phyloP scores from a whole-genome alignment of 768 basidiomycete genomes.

The Termitomyces sp. region DNA sequence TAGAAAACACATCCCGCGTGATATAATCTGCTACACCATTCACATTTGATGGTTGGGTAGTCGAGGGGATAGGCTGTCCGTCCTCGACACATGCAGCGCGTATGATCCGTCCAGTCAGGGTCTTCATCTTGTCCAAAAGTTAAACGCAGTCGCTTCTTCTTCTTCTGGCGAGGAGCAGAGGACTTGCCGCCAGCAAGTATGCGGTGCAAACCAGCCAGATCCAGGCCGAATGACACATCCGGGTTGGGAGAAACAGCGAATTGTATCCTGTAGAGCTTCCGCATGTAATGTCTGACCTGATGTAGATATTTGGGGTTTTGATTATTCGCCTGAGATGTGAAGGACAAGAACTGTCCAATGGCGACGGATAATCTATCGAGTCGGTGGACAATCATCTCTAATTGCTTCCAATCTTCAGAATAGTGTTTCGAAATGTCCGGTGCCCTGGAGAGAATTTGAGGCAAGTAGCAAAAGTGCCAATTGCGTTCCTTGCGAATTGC shows the following conservation, averaged over 20 bases:
- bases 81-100: constrained; percentile 78
- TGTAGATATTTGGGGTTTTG: constrained; percentile 74
- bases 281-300: constrained; percentile 87
- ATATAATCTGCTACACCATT: constrained; percentile 58
- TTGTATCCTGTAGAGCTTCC: constrained; percentile 84
- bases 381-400: constrained; percentile 76
- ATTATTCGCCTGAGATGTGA: constrained; percentile 61
- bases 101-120: constrained; percentile 66
- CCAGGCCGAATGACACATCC: constrained; percentile 77
- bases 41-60: constrained; percentile 64
- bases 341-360: constrained; percentile 78
- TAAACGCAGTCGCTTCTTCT: constrained; percentile 51
- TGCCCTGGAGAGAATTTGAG: constrained; percentile 63
- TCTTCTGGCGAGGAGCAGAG: constrained; percentile 46
- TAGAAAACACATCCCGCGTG: constrained; percentile 77
- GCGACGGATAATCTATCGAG: constrained; percentile 68
- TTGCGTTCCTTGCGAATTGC: constrained; percentile 76
- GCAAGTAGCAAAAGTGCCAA: constrained; percentile 81
- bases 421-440: constrained; percentile 76
- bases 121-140: constrained; percentile 76
- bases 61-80: constrained; percentile 53
- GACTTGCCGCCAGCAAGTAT: constrained; percentile 70
- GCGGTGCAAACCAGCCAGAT: constrained; percentile 78
- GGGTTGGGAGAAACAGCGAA: constrained; percentile 82
- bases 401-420: constrained; percentile 73